phyloP scores from a whole-genome alignment of 2,329 filamentous ascomycete species.

The Arthrobotrys musiformis region DNA sequence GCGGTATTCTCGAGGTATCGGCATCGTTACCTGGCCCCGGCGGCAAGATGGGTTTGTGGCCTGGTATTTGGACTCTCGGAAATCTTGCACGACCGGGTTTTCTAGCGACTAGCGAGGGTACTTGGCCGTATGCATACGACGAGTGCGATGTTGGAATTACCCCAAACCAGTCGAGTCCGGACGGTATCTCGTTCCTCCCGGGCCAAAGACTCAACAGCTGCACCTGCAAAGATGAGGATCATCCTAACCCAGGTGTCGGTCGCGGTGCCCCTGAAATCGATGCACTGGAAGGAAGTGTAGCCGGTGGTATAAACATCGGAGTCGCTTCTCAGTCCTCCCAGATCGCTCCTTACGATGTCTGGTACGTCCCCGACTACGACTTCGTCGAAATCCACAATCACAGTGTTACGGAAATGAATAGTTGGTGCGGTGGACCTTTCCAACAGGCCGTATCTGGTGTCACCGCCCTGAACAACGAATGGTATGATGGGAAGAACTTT shows the following conservation, averaged over 20 bases:
- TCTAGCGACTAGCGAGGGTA: slow-evolving; percentile 75
- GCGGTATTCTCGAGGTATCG: slow-evolving; percentile 71
- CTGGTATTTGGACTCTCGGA: slow-evolving; percentile 77
- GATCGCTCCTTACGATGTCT: slow-evolving; percentile 65
- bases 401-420: slow-evolving; percentile 69
- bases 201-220: slow-evolving; percentile 77
- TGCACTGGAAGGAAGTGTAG: slow-evolving; percentile 75
- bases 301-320: slow-evolving; percentile 59
- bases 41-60: slow-evolving; percentile 51
- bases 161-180: slow-evolving; percentile 74
- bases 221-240: slow-evolving; percentile 73
- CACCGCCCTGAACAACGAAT: slow-evolving; percentile 72
- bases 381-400: slow-evolving; percentile 74
- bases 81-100: slow-evolving; percentile 77
- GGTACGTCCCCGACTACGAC: slow-evolving; percentile 68
- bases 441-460: slow-evolving; percentile 73
- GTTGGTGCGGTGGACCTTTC: slow-evolving; percentile 71
- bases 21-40: slow-evolving; percentile 49
- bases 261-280: slow-evolving; percentile 78
- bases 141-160: slow-evolving; percentile 79
- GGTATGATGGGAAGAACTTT: slow-evolving; percentile 74
- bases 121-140: slow-evolving; percentile 79
- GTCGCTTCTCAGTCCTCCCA: slow-evolving; percentile 67
- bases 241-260: slow-evolving; percentile 73
- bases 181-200: slow-evolving; percentile 74